Evolutionary conservation across 768 basidiomycete species (phyloP).

Genomic region (Pisolithus microcarpus): DNA sequence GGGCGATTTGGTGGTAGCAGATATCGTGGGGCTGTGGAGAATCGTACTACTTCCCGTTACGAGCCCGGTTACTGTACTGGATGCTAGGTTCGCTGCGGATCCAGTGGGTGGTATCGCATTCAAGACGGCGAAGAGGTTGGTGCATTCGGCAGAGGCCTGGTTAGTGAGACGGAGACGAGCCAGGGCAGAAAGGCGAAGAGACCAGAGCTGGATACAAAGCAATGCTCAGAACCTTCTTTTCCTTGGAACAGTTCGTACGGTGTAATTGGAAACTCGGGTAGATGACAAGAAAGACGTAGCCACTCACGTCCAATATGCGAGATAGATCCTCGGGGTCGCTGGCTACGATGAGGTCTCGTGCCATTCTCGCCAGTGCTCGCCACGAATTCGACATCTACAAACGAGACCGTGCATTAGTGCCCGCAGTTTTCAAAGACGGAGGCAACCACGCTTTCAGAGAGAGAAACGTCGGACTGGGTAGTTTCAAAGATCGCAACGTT

Average conservation of each 20-base stretch:
- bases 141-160: constrained; percentile 79
- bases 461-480: not conserved
- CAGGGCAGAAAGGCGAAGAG: constrained; percentile 70
- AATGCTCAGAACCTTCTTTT: not conserved
- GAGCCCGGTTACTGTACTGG: not conserved
- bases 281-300: not conserved
- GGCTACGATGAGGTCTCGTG: constrained; percentile 66
- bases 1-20: not conserved
- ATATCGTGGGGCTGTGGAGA: not conserved
- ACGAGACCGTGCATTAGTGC: constrained; percentile 8
- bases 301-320: constrained; percentile 60
- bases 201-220: constrained; percentile 56
- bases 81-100: not conserved
- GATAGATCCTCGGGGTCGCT: constrained; percentile 62
- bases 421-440: not conserved
- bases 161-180: constrained; percentile 80
- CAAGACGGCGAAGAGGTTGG: constrained; percentile 69
- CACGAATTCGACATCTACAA: constrained; percentile 81
- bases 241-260: not conserved
- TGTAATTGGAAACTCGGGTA: not conserved
- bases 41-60: not conserved
- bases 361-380: constrained; percentile 80
- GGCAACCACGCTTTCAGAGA: not conserved
- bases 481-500: not conserved
- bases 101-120: constrained; percentile 43